Base-by-base conservation (phyloP, 2,329 filamentous ascomycete species). In the Thelonectria blattea region DNA sequence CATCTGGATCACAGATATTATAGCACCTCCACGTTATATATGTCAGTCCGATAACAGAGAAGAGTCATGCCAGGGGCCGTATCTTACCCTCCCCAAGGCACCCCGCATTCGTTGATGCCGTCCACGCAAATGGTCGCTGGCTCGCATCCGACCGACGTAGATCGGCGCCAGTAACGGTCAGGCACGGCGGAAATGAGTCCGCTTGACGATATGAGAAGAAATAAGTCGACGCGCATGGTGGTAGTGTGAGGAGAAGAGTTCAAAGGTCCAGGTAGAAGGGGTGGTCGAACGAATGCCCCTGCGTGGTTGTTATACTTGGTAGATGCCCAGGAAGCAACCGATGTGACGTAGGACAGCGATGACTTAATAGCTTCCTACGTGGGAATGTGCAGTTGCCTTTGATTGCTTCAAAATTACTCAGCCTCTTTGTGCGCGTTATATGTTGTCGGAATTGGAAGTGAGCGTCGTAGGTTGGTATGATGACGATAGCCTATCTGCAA, bases 61-160 rank as follows among this genome's bases (percentile, higher is more conserved):
- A 22, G 1, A 32, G 11, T 27, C 34, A 8, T 8, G 2, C 17
- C 24, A 14, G 17, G 37, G 4, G 12, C 5, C 1, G 3, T 32
- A 1, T 37, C 66, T 65, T 63, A 74, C 74, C 61, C 68, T 71
- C 72, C 72, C 32, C 62, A 75, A 8, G 17, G 39, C 5, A 62
- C 15, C 15, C 67, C 67, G 45, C 74, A 76, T 1, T 69, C 64
- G 47, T 69, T 72, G 8, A 72, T 58, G 24, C 53, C 68, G 7
- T 74, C 66, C 34, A 75, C 39, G 49, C 74, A 76, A 20, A 74
- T 56, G 5, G 22, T 43, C 22, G 43, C 6, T 1, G 46, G 49
- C 41, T 51, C 18, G 30, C 57, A 68, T 32, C 20, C 17, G 20
- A 18, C 34, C n/a, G 34, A 52, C 22, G 43, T 41, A 2, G 65